phyloP scores from a whole-genome alignment of 176 grass and related monocot genomes.

The Zoysia pacifica region DNA sequence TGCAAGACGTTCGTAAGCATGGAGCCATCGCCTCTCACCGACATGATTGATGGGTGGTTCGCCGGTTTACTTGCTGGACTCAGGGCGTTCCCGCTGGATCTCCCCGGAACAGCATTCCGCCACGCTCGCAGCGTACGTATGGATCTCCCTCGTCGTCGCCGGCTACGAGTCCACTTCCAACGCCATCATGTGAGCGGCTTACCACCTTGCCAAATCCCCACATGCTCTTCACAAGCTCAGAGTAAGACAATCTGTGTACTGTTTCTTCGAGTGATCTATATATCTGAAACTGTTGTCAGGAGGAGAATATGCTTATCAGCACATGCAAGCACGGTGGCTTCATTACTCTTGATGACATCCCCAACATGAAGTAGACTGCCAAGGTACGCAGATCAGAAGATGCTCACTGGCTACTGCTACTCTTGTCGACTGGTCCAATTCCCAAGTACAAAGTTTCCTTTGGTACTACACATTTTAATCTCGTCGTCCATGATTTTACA shows the following conservation, averaged over 20 bases:
- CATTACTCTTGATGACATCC: conserved; percentile 34
- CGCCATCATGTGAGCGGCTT: conserved; percentile 44
- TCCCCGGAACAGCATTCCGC: conserved; percentile 40
- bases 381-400: background rate
- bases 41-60: conserved; percentile 34
- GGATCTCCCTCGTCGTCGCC: conserved; percentile 15
- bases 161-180: conserved; percentile 45
- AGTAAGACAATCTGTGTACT: background rate
- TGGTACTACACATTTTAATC: background rate
- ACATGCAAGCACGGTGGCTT: conserved; percentile 37
- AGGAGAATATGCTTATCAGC: conserved; percentile 16
- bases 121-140: conserved; percentile 25
- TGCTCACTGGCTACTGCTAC: background rate
- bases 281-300: background rate
- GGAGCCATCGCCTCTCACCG: conserved; percentile 44
- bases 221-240: conserved; percentile 35
- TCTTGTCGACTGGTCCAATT: background rate
- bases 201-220: conserved; percentile 42
- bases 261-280: background rate
- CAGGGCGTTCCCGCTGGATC: conserved; percentile 29
- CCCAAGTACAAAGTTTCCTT: background rate
- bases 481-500: background rate
- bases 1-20: conserved; percentile 52
- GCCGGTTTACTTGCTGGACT: conserved; percentile 22
- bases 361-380: conserved; percentile 36